Evolutionary conservation across 805 yeast genomes (phyloP), one percentile per base, ranked within the genome.

Genomic region (Nematodospora valgi): DNA sequence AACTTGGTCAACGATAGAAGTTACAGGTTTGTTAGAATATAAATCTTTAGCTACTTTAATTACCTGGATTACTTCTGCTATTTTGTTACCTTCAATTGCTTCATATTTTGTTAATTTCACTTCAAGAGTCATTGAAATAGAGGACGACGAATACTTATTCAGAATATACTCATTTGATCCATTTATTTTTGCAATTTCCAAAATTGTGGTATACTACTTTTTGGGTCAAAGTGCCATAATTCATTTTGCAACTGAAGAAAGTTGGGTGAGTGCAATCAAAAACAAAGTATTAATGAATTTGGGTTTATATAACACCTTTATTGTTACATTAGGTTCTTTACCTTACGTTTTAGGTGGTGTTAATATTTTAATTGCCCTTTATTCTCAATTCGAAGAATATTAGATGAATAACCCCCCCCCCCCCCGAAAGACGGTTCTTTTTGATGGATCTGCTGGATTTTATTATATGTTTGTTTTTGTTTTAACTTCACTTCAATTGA

Each of bases 101-200:
- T 69, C 79, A 12, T 76, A 71, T 56, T 76, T 72, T 56, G 47
- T 76, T 47, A 76, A 76, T 56, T 73, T 74, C 48, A 59, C 78
- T 38, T 59, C 65, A 52, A 58, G 71, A 50, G 54, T 59, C 24
- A 53, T 61, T 32, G 56, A 51, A 17, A 48, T 56, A 35, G 62
- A 60, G 43, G 61, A 54, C 32, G 64, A 58, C 20, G 54, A 51
- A 18, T 49, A 56, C 28, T 45, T 59, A 28, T 51, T 57, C 36
- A 62, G 73, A 54, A 56, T 59, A 37, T 64, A 65, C 51, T 56
- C 49, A 32, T 68, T 52, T 53, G 85, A 78, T 52, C 82, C 84
- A 27, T 66, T 78, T 43, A 58, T 69, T 32, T 76, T 72, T 53
- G 71, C 72, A 38, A 54, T 78, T 45, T 41, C 64, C 34, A 76